Evolutionary conservation across 2,329 filamentous ascomycete species (phyloP).

Genomic region (Raffaelea ambrosiae): DNA sequence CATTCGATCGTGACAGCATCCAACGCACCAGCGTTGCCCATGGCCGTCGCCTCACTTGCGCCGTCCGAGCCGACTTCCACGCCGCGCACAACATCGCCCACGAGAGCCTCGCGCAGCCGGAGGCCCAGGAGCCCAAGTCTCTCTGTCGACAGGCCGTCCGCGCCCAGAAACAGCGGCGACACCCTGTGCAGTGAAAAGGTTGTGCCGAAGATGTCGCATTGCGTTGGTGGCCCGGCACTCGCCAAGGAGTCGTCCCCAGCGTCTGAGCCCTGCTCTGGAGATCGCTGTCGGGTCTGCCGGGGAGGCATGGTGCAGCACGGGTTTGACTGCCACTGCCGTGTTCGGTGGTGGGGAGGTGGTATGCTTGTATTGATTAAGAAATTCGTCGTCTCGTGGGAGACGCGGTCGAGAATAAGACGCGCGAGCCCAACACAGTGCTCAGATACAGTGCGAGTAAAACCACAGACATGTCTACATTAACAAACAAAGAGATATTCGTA

Average conservation of each 20-base stretch:
- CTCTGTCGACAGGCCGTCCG: slow-evolving; percentile 24
- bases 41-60: slow-evolving; percentile 23
- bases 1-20: slow-evolving; percentile 39
- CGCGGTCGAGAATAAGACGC: too few species aligned
- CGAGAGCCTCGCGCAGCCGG: slow-evolving; percentile 43
- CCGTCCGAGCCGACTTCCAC: slow-evolving; percentile 40
- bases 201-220: slow-evolving; percentile 39
- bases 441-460: neutral
- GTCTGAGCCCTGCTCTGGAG: too few species aligned
- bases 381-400: too few species aligned
- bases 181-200: slow-evolving; percentile 49
- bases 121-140: slow-evolving; percentile 36
- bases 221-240: neutral
- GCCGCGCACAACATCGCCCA: slow-evolving; percentile 52
- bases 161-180: slow-evolving; percentile 43
- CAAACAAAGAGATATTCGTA: too few species aligned
- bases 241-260: too few species aligned
- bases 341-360: too few species aligned
- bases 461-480: too few species aligned
- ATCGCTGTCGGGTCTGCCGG: too few species aligned
- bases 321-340: too few species aligned
- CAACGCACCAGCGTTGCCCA: slow-evolving; percentile 33
- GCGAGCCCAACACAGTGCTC: neutral
- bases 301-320: too few species aligned
- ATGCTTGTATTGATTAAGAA: too few species aligned